Percentiles rank a stretch among this genome's conserved stretches.
Conservation (phyloP, 768 basidiomycete species). For the Solioccasus polychromus region DNA sequence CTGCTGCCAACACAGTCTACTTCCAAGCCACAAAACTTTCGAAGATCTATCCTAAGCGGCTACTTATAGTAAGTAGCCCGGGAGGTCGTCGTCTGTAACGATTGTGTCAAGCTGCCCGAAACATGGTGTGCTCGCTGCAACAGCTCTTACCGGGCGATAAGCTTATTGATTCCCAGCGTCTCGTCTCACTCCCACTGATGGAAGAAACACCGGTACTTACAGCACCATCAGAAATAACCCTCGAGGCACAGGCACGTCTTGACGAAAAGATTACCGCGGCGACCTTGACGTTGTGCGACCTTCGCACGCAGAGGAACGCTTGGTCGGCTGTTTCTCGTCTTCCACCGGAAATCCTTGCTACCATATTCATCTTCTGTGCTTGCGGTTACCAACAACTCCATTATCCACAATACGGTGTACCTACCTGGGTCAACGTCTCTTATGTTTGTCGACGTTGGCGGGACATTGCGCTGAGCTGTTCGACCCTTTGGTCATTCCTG, state of each 20-base stretch:
- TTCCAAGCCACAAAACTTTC: no score
- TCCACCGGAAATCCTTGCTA: conserved; percentile 22
- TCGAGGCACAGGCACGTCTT: conserved; percentile 8
- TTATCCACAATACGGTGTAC: neutral
- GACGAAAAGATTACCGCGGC: conserved; percentile 17
- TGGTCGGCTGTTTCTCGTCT: conserved; percentile 18
- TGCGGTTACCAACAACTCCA: neutral
- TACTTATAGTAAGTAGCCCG: no score
- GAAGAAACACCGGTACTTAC: no score
- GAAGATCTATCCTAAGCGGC: no score
- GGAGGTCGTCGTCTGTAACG: no score
- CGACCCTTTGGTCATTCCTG: conserved; percentile 40
- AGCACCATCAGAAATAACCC: neutral
- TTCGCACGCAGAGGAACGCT: conserved; percentile 16
- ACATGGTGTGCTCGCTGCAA: neutral
- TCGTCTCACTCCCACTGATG: no score
- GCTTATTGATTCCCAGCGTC: no score
- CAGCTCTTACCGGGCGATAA: neutral
- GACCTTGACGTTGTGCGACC: conserved; percentile 10
- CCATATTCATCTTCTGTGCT: conserved; percentile 19
- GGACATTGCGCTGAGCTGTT: conserved; percentile 38
- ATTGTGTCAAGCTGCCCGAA: neutral
- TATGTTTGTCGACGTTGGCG: conserved; percentile 39
- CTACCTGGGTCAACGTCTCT: conserved; percentile 23
- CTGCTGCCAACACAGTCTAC: no score